A percentile compares a stretch with the other conserved stretches of the same genome.
Conservation (phyloP, 768 basidiomycete genomes). For the Symmetrospora coprosmae region DNA sequence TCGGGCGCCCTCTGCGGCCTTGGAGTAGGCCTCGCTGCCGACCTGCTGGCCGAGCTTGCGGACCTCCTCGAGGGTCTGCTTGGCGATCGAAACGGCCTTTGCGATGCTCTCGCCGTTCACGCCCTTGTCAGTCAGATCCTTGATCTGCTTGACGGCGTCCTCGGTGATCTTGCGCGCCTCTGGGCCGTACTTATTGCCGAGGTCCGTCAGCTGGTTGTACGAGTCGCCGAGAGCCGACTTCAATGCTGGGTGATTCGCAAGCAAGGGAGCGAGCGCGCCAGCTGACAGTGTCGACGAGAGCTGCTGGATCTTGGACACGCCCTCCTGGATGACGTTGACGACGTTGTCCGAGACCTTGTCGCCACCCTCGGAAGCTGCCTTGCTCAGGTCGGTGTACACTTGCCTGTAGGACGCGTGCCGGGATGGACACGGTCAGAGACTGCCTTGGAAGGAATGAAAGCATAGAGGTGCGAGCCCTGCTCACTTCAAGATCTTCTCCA, state of each 20-base stretch:
- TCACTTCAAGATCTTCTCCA: conserved; percentile 26
- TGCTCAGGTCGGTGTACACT: conserved; percentile 27
- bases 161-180: conserved; percentile 28
- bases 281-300: conserved; percentile 24
- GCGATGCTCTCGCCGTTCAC: conserved; percentile 30
- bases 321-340: conserved; percentile 23
- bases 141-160: conserved; percentile 27
- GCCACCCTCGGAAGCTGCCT: conserved; percentile 18
- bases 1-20: conserved; percentile 23
- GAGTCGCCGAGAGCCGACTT: conserved; percentile 27
- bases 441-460: neutral
- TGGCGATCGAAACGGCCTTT: conserved; percentile 23
- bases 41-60: conserved; percentile 25
- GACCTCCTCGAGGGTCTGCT: conserved; percentile 28
- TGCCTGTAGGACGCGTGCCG: neutral
- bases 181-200: conserved; percentile 32
- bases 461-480: neutral
- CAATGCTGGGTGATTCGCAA: conserved; percentile 29
- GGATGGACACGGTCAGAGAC: too few relatives aligned
- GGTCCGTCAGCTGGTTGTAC: conserved; percentile 26
- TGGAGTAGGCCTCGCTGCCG: conserved; percentile 28
- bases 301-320: conserved; percentile 24
- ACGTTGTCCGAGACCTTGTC: conserved; percentile 28
- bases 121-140: conserved; percentile 25
- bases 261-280: conserved; percentile 23